A percentile compares a stretch with the other conserved stretches of the same genome.
Evolutionary conservation across 2,329 filamentous ascomycete species (phyloP).

Genomic region (Aspergillus phoenicis): DNA sequence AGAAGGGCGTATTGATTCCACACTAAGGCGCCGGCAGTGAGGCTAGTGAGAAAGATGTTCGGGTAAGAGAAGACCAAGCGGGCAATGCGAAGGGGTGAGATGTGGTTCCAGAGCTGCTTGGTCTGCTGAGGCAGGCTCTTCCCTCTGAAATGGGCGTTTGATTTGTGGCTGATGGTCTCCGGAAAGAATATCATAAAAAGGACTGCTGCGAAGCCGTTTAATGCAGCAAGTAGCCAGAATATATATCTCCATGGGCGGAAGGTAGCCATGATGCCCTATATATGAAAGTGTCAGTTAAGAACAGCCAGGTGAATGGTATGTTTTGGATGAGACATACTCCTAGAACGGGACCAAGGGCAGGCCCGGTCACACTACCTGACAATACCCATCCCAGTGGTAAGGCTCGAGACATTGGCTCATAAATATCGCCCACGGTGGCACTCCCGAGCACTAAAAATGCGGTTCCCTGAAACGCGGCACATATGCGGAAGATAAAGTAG

Average conservation of each 20-base stretch:
- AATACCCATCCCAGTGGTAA: slow-evolving; percentile 76
- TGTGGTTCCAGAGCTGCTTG: slow-evolving; percentile 61
- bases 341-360: slow-evolving; percentile 60
- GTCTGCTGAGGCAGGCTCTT: slow-evolving; percentile 54
- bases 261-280: slow-evolving; percentile 75
- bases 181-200: slow-evolving; percentile 68
- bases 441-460: slow-evolving; percentile 73
- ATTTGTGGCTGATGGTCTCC: slow-evolving; percentile 70
- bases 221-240: slow-evolving; percentile 74
- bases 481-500: slow-evolving; percentile 73
- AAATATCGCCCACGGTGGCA: slow-evolving; percentile 69
- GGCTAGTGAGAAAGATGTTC: slow-evolving; percentile 65
- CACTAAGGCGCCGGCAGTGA: slow-evolving; percentile 65
- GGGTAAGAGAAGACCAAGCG: slow-evolving; percentile 67
- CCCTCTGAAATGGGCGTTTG: slow-evolving; percentile 63
- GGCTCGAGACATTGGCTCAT: slow-evolving; percentile 67
- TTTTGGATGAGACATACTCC: slow-evolving; percentile 30
- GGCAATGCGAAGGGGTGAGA: slow-evolving; percentile 66
- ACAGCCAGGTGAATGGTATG: neutral
- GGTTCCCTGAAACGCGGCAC: slow-evolving; percentile 75
- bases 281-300: slow-evolving; percentile 48
- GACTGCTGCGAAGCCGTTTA: slow-evolving; percentile 62
- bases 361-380: slow-evolving; percentile 70
- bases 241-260: slow-evolving; percentile 73
- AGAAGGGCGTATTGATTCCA: slow-evolving; percentile 76